phyloP scores from a whole-genome alignment of 2,329 filamentous ascomycete species.

The Tolypocladium album region DNA sequence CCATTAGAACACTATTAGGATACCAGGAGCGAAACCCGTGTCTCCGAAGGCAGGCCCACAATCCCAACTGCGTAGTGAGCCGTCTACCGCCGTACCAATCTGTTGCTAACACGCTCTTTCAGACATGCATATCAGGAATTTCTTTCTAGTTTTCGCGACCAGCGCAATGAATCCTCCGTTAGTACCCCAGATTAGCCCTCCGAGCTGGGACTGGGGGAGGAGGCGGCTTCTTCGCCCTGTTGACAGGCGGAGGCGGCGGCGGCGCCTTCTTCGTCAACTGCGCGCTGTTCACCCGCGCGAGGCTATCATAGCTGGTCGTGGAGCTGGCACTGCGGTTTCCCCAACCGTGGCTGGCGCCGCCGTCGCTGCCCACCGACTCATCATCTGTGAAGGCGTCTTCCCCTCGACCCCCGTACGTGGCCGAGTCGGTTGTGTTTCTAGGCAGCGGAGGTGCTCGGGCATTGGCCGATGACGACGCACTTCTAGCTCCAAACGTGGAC shows the following conservation, averaged over 20 bases:
- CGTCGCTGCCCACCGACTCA: conserved; percentile 37
- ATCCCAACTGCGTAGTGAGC: not conserved
- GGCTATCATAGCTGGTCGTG: conserved; percentile 44
- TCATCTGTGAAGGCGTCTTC: conserved; percentile 40
- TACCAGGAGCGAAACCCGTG: not conserved
- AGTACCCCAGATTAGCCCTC: conserved; percentile 14
- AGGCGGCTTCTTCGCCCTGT: conserved; percentile 32
- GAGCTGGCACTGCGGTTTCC: conserved; percentile 42
- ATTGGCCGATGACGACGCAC: conserved; percentile 7
- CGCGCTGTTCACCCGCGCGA: conserved; percentile 12
- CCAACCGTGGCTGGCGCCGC: conserved; percentile 41
- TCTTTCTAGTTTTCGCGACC: not conserved
- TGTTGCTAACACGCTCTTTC: not conserved
- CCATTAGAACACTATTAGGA: not conserved
- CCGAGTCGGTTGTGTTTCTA: conserved; percentile 28
- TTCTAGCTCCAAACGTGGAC: conserved; percentile 26
- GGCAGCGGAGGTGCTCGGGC: conserved; percentile 29
- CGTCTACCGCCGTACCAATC: not conserved
- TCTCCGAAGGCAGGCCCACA: not conserved
- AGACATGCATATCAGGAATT: not conserved
- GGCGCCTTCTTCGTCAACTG: conserved; percentile 39
- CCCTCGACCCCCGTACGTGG: conserved; percentile 14
- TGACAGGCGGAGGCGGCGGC: conserved; percentile 38
- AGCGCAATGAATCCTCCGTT: not conserved
- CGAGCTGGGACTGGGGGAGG: conserved; percentile 22